Percentiles rank a stretch among this genome's conserved stretches.
Conservation (phyloP, 1,284 basidiomycete genomes). For the Cronartium quercuum region DNA sequence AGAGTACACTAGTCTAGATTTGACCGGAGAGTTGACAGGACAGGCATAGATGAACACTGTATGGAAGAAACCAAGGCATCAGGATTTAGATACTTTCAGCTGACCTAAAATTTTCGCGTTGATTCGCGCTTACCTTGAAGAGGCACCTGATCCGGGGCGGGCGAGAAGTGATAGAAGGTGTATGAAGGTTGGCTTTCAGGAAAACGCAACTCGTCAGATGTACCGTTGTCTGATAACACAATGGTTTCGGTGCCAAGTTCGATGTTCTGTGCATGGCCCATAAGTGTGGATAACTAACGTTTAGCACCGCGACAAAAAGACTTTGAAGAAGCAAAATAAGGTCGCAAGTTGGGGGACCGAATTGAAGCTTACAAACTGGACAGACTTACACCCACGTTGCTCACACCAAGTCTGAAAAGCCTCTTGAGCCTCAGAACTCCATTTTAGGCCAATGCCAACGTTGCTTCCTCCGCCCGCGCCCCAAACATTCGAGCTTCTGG, state of each 20-base stretch:
- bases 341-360: not conserved
- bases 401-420: slow-evolving; percentile 21
- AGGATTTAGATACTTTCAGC: not conserved
- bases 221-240: slow-evolving; percentile 13
- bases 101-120: not conserved
- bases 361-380: slow-evolving; percentile 25
- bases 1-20: slow-evolving; percentile 35
- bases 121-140: not conserved
- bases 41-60: slow-evolving; percentile 38
- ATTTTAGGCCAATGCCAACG: slow-evolving; percentile 26
- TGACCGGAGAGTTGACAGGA: slow-evolving; percentile 24
- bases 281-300: too few relatives aligned
- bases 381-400: not conserved
- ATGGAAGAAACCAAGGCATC: not conserved
- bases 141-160: not conserved
- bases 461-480: slow-evolving; percentile 4
- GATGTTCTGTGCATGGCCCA: slow-evolving; percentile 2
- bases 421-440: slow-evolving; percentile 20
- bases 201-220: slow-evolving; percentile 27
- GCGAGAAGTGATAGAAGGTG: slow-evolving; percentile 23
- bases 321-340: not conserved
- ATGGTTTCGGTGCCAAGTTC: slow-evolving; percentile 26
- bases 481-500: slow-evolving; percentile 35
- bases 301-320: not conserved
- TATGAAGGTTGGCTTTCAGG: slow-evolving; percentile 33